phyloP scores from a whole-genome alignment of 2,329 filamentous ascomycete species.

The Claviceps cyperi region DNA sequence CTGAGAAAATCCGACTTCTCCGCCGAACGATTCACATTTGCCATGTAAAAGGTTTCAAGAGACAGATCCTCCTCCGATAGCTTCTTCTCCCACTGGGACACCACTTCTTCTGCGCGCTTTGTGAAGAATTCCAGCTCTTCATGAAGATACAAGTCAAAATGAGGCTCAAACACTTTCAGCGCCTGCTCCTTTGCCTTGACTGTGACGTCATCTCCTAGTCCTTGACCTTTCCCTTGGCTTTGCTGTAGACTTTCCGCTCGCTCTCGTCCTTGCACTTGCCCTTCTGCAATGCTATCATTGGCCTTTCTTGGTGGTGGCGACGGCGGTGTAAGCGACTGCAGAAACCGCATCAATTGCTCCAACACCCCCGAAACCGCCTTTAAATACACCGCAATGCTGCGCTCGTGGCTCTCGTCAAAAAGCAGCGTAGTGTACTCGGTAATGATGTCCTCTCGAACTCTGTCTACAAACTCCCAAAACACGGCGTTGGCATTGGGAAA shows the following conservation, averaged over 20 bases:
- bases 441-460: constrained; percentile 70
- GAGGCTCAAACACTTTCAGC: constrained; percentile 68
- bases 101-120: constrained; percentile 58
- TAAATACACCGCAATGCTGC: constrained; percentile 62
- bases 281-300: background rate
- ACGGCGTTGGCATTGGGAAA: constrained; percentile 61
- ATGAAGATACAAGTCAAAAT: constrained; percentile 83
- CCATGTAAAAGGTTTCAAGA: constrained; percentile 90
- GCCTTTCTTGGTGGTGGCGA: background rate
- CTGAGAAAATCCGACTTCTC: constrained; percentile 94
- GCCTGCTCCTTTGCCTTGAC: constrained; percentile 54
- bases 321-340: constrained; percentile 53
- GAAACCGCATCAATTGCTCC: constrained; percentile 69
- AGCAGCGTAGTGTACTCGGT: constrained; percentile 75
- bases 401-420: constrained; percentile 74
- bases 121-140: constrained; percentile 85
- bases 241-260: background rate
- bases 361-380: constrained; percentile 79
- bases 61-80: constrained; percentile 81
- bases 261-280: constrained; percentile 15
- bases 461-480: constrained; percentile 65
- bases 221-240: constrained; percentile 11
- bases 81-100: constrained; percentile 80
- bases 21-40: constrained; percentile 81
- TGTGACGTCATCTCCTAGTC: constrained; percentile 43